These are phyloP conservation scores for Pichia kluyveri DNA, from an alignment of 805 yeast genomes.

Conservation along the genomic window DNA sequence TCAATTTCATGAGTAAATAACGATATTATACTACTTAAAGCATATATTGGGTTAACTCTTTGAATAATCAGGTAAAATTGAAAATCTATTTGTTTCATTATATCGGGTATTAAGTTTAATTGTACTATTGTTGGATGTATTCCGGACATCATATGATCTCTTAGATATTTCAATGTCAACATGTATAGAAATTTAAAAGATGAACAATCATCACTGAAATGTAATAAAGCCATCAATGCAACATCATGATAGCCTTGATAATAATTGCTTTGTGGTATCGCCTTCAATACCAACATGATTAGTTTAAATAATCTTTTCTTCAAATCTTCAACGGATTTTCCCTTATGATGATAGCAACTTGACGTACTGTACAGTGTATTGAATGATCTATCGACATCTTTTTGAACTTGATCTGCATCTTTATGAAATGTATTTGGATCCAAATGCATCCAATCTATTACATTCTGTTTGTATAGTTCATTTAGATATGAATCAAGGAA, in stretches of 20 bases:
- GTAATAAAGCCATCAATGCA: slow-evolving; percentile 54
- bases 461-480: slow-evolving; percentile 15
- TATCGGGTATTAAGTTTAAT: slow-evolving; percentile 53
- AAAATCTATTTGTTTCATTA: slow-evolving; percentile 43
- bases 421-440: slow-evolving; percentile 30
- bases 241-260: slow-evolving; percentile 94
- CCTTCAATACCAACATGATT: slow-evolving; percentile 47
- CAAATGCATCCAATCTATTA: not conserved
- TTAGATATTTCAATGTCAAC: slow-evolving; percentile 50
- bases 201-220: slow-evolving; percentile 32
- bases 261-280: slow-evolving; percentile 56
- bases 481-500: not conserved
- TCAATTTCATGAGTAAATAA: slow-evolving; percentile 64
- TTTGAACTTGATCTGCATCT: slow-evolving; percentile 70
- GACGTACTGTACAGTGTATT: slow-evolving; percentile 23
- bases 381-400: slow-evolving; percentile 73
- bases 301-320: slow-evolving; percentile 33
- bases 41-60: slow-evolving; percentile 48
- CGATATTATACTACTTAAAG: slow-evolving; percentile 71
- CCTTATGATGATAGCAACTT: not conserved
- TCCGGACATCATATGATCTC: slow-evolving; percentile 80
- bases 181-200: slow-evolving; percentile 39
- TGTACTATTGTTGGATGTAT: slow-evolving; percentile 61
- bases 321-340: slow-evolving; percentile 18
- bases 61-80: slow-evolving; percentile 33